Conservation (phyloP, 2,329 filamentous ascomycete species). For the Cordyceps pruinosa region DNA sequence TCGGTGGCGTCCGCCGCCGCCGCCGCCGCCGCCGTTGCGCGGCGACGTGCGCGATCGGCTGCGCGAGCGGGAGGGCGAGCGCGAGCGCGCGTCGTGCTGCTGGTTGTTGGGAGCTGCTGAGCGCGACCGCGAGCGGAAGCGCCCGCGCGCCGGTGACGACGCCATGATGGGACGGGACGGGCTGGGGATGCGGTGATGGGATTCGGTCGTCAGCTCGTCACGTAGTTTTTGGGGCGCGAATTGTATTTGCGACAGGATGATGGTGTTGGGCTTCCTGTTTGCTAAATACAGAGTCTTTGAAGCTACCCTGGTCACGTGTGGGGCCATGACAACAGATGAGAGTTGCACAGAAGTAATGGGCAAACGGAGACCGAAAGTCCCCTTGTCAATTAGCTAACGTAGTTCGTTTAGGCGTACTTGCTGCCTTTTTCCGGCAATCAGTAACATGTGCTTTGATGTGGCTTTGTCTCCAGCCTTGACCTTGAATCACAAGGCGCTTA, state of each 20-base stretch:
- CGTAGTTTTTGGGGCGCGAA: neutral
- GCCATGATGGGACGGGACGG: neutral
- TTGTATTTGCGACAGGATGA: neutral
- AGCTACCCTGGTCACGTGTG: constrained; percentile 11
- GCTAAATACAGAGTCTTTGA: neutral
- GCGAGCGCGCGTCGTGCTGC: constrained; percentile 8
- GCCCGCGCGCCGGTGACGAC: constrained; percentile 26
- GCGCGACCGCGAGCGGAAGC: constrained; percentile 27
- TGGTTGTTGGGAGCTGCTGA: constrained; percentile 17
- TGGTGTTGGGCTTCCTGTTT: neutral
- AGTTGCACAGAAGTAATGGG: neutral
- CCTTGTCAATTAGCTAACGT: constrained; percentile 11
- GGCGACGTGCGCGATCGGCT: constrained; percentile 4
- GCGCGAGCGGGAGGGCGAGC: constrained; percentile 24
- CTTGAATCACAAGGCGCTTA: too few species aligned
- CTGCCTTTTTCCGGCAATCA: too few species aligned
- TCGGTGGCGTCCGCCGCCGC: neutral
- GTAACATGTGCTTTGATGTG: too few species aligned
- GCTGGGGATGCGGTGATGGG: neutral
- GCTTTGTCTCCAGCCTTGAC: too few species aligned
- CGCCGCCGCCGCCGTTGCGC: neutral
- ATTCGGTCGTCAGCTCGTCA: neutral
- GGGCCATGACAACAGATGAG: neutral
- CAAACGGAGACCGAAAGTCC: constrained; percentile 27
- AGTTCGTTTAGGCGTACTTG: neutral